These are phyloP conservation scores for Tilletia caries DNA, from an alignment of 1,284 basidiomycete species.

Conservation along the genomic window DNA sequence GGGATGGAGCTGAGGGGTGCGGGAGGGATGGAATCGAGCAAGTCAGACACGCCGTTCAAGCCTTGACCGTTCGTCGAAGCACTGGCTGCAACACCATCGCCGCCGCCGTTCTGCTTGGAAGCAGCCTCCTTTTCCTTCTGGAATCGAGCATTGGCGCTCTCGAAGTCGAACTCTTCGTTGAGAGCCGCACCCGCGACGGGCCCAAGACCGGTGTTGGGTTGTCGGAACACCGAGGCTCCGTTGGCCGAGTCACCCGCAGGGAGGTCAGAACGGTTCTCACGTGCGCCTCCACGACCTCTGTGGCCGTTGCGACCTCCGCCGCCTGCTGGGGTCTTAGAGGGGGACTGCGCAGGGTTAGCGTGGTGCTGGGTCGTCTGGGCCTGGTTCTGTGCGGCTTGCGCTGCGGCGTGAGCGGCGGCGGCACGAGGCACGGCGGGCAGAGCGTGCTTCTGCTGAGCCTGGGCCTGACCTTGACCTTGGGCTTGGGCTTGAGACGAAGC, in stretches of 20 bases:
- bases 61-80: slow-evolving; percentile 11
- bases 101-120: slow-evolving; percentile 1
- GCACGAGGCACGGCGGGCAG: slow-evolving; percentile 6
- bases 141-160: slow-evolving; percentile 49
- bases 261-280: background rate
- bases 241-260: background rate
- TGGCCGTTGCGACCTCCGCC: background rate
- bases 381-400: background rate
- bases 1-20: slow-evolving; percentile 22
- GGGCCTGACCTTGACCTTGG: background rate
- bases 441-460: slow-evolving; percentile 8
- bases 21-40: slow-evolving; percentile 42
- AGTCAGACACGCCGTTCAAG: background rate
- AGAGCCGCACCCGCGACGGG: slow-evolving; percentile 18
- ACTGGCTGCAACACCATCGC: background rate
- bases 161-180: slow-evolving; percentile 48
- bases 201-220: background rate
- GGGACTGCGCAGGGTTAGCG: background rate
- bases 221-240: slow-evolving; percentile 2
- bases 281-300: background rate
- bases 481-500: background rate
- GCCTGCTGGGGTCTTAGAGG: background rate
- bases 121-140: slow-evolving; percentile 28
- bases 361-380: background rate
- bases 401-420: slow-evolving; percentile 6